Evolutionary conservation across 1,284 basidiomycete species (phyloP), one percentile per base, ranked within the genome.

Genomic region (Microbotryum violaceum): DNA sequence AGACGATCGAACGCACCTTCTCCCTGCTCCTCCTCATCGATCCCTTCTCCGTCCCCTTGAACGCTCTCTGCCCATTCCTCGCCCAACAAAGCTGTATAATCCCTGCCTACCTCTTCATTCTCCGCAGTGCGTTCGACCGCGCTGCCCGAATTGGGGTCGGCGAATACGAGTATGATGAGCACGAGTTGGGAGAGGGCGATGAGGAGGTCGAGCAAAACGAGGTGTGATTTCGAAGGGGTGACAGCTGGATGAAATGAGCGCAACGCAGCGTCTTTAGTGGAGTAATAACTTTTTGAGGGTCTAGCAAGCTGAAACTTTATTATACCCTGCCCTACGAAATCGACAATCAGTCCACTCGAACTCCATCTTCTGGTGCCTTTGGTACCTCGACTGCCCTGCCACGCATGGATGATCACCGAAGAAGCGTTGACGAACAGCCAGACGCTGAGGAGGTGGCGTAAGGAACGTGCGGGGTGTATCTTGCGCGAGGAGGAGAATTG

Each of bases 301-400:
- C n/a, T n/a, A n/a, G n/a, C n/a, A n/a, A n/a, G n/a, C n/a, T n/a
- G n/a, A n/a, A n/a, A n/a, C n/a, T n/a, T n/a, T n/a, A n/a, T n/a
- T n/a, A n/a, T n/a, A n/a, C 27, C 27, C 6, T 64, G 64, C 0
- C 66, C 66, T 33, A 68, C 47, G 23, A 62, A 65, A 29, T 68
- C 66, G 10, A 68, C 45, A 5, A 68, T 6, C 1, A 64, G 0
- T 0, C 66, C 66, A 0, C 55, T 48, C 45, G 61, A 59, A 7
- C 21, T 20, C 55, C 62, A 64, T 2, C 60, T 59, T 25, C 6
- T 49, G 6, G 12, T 16, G 0, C 64, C 64, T 48, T 68, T 68
- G 1, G 66, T 68, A 5, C 66, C 66, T 20, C 21, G 21, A 10
- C 57, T 60, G 2, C 66, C 66, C 5, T 56, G 49, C 4, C 42